phyloP scores from a whole-genome alignment of 2,329 filamentous ascomycete species.

The Penicillium sp. region DNA sequence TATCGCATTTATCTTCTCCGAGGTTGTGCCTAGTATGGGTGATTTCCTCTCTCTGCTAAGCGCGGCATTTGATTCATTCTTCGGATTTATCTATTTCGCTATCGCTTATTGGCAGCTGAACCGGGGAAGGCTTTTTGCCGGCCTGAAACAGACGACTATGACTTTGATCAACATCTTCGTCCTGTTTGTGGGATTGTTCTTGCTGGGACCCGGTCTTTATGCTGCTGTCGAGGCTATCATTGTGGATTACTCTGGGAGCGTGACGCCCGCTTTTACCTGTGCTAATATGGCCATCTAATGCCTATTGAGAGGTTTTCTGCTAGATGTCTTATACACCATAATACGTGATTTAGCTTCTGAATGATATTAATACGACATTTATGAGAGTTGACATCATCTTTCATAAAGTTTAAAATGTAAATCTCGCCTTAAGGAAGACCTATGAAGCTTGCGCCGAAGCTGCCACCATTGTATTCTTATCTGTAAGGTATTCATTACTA shows the following conservation, averaged over 20 bases:
- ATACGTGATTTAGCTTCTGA: too few species aligned
- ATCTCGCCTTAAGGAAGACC: too few species aligned
- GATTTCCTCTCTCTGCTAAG: constrained; percentile 52
- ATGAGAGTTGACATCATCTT: too few species aligned
- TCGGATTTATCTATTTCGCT: constrained; percentile 54
- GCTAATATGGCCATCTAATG: constrained; percentile 48
- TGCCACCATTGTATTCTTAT: too few species aligned
- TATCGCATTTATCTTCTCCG: constrained; percentile 49
- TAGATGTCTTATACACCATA: too few species aligned
- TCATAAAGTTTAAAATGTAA: too few species aligned
- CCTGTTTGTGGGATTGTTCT: constrained; percentile 48
- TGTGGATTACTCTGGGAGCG: constrained; percentile 47
- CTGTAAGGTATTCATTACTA: too few species aligned
- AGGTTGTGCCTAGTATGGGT: constrained; percentile 52
- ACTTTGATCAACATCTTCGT: constrained; percentile 49
- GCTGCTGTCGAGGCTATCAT: constrained; percentile 55
- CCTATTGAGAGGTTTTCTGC: too few species aligned
- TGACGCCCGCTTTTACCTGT: constrained; percentile 52
- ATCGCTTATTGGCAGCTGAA: constrained; percentile 52
- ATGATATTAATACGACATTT: too few species aligned
- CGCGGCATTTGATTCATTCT: constrained; percentile 52
- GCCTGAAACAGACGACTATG: constrained; percentile 39
- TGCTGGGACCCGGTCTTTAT: constrained; percentile 54
- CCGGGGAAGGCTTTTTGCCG: constrained; percentile 40
- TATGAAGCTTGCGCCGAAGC: too few species aligned